Base-by-base conservation (phyloP, 768 basidiomycete species). In the Boletus pseudo-olivaceus region DNA sequence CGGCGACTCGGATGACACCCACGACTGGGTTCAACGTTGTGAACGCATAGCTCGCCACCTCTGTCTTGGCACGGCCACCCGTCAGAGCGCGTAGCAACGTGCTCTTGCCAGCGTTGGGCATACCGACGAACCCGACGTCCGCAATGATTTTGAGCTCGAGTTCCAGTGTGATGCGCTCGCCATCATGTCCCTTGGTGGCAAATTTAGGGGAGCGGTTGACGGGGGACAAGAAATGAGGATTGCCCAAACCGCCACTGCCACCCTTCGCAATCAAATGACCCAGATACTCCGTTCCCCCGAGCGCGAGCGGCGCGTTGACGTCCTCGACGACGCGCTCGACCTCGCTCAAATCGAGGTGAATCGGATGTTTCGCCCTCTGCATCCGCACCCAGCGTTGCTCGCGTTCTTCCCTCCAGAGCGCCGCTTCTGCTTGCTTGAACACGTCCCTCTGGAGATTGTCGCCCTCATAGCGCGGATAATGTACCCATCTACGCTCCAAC, bases 1-100 rank as follows among this genome's bases (percentile, higher is more conserved):
- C 84, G 33, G 82, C 82, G 35, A 94, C 84, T 15, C 92, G 82
- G 11, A 97, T 91, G 33, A 93, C 90, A 0, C 93, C 97, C 26
- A 98, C 80, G 47, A 97, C 85, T 2, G 96, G 97, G 59, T 97
- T 97, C 35, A 98, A 76, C 1, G 96, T 98, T 19, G 97, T 98
- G 72, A 98, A 98, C 1, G 92, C 88, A 67, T 97, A 97, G 10
- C 84, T 81, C 0, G 94, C 95, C 30, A 98, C 87, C 62, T 90
- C 88, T 6, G 83, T 89, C 67, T 83, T 87, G 11, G 90, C 88
- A 27, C 89, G 78, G 4, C 92, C 87, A 8, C 89, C 90, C 0
- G 95, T 97, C 9, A 98, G 74, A 0, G 93, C 94, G 19, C 91
- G 85, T 5, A 98, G 76, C 2, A 99, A 72, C 0, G 97, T 98